phyloP scores from a whole-genome alignment of 2,329 filamentous ascomycete species.

The Anthostomella pinea region DNA sequence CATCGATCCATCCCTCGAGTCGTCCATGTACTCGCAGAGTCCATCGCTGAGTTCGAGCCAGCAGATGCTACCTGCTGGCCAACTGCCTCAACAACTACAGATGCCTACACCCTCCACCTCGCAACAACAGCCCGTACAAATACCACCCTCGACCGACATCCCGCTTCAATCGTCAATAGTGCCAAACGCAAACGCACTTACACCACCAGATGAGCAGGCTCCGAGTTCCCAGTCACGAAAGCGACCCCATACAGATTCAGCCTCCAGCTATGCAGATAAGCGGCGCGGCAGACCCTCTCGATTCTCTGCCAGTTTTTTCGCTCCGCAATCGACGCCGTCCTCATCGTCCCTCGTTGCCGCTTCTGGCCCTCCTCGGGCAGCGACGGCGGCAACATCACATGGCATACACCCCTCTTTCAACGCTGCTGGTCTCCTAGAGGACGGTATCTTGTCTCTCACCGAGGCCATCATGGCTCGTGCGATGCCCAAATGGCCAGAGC shows the following conservation, averaged over 20 bases:
- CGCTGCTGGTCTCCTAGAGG: slow-evolving; percentile 32
- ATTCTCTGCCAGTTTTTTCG: slow-evolving; percentile 32
- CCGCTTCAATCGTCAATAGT: slow-evolving; percentile 39
- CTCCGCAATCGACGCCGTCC: slow-evolving; percentile 26
- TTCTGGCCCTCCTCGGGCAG: slow-evolving; percentile 8
- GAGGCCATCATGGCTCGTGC: slow-evolving; percentile 40
- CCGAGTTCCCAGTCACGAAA: slow-evolving; percentile 41
- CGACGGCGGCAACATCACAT: slow-evolving; percentile 4
- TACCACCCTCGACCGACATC: slow-evolving; percentile 35
- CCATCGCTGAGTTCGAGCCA: slow-evolving; percentile 18
- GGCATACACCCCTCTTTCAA: slow-evolving; percentile 22
- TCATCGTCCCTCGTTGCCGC: slow-evolving; percentile 9
- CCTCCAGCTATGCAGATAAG: slow-evolving; percentile 21
- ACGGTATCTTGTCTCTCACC: slow-evolving; percentile 36
- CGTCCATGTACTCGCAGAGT: slow-evolving; percentile 20
- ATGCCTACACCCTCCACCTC: slow-evolving; percentile 25
- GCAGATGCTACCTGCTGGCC: slow-evolving; percentile 20
- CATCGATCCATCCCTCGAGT: slow-evolving; percentile 25
- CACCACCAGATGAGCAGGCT: slow-evolving; percentile 52
- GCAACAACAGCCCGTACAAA: slow-evolving; percentile 27
- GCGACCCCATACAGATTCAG: slow-evolving; percentile 24
- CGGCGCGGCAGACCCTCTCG: slow-evolving; percentile 33
- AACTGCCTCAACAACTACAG: slow-evolving; percentile 16
- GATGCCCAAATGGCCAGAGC: slow-evolving; percentile 52
- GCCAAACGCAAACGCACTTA: slow-evolving; percentile 44